Conservation (phyloP, 768 basidiomycete species). For the Infundibulicybe gibba region DNA sequence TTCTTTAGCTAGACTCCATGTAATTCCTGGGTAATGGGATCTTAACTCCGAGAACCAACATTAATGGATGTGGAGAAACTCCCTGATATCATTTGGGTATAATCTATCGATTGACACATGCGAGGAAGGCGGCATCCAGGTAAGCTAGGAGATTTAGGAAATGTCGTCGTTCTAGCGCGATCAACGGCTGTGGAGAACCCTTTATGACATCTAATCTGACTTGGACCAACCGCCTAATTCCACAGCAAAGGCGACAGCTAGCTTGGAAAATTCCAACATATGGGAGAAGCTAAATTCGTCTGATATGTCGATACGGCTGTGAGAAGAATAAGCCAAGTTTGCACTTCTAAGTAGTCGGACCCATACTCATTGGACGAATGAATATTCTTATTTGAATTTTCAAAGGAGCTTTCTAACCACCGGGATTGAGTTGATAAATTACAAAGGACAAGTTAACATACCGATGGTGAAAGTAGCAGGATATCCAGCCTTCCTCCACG, state of each 20-base stretch:
- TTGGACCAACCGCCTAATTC: slow-evolving; percentile 59
- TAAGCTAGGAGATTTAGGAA: not conserved
- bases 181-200: not conserved
- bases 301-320: slow-evolving; percentile 79
- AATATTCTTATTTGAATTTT: slow-evolving; percentile 80
- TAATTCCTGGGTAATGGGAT: not conserved
- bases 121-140: not conserved
- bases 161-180: not conserved
- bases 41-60: not conserved
- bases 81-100: no score
- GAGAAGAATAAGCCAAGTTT: slow-evolving; percentile 12
- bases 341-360: no score
- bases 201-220: not conserved
- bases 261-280: slow-evolving; percentile 86
- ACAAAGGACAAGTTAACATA: slow-evolving; percentile 26
- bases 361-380: slow-evolving; percentile 80
- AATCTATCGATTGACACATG: not conserved
- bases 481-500: slow-evolving; percentile 85
- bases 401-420: slow-evolving; percentile 59
- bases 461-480: slow-evolving; percentile 83
- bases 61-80: not conserved
- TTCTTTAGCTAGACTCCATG: not conserved
- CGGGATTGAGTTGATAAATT: slow-evolving; percentile 9
- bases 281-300: slow-evolving; percentile 88
- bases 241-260: slow-evolving; percentile 75